A percentile compares a stretch with the other conserved stretches of the same genome.
phyloP scores from a whole-genome alignment of 169 alveolate genomes.

The Plasmodium chabaudi region DNA sequence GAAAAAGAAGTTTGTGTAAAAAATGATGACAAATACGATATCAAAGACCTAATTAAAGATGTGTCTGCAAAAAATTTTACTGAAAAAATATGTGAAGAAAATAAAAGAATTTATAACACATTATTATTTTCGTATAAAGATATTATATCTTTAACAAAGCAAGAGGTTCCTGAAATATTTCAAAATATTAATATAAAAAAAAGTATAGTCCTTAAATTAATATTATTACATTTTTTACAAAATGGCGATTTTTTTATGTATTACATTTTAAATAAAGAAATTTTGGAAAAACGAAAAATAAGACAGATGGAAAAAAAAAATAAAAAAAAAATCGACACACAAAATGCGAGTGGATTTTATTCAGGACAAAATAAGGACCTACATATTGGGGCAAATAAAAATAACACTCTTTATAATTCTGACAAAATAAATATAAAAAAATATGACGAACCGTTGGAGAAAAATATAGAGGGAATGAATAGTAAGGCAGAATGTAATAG shows the following conservation, averaged over 20 bases:
- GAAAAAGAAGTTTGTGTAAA: background rate
- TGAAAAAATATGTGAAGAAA: conserved; percentile 55
- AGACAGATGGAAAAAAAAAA: conserved; percentile 25
- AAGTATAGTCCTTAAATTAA: conserved; percentile 48
- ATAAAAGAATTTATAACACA: conserved; percentile 43
- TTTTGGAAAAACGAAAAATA: conserved; percentile 24
- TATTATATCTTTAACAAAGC: conserved; percentile 51
- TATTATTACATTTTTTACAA: conserved; percentile 65
- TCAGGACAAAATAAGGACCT: background rate
- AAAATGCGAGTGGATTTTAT: background rate
- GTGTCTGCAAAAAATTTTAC: conserved; percentile 16
- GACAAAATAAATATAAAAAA: background rate
- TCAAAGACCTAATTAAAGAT: conserved; percentile 44
- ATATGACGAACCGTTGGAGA: background rate
- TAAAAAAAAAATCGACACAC: background rate
- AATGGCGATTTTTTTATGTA: conserved; percentile 73
- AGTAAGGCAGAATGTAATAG: too few species aligned
- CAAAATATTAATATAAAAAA: conserved; percentile 40
- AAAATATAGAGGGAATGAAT: too few species aligned
- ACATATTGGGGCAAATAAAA: background rate
- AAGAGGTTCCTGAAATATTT: conserved; percentile 61
- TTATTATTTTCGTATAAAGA: conserved; percentile 55
- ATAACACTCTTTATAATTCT: background rate
- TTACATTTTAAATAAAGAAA: conserved; percentile 58
- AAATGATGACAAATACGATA: background rate